phyloP scores from a whole-genome alignment of 139 green algal species.

The Pleodorina starrii region DNA sequence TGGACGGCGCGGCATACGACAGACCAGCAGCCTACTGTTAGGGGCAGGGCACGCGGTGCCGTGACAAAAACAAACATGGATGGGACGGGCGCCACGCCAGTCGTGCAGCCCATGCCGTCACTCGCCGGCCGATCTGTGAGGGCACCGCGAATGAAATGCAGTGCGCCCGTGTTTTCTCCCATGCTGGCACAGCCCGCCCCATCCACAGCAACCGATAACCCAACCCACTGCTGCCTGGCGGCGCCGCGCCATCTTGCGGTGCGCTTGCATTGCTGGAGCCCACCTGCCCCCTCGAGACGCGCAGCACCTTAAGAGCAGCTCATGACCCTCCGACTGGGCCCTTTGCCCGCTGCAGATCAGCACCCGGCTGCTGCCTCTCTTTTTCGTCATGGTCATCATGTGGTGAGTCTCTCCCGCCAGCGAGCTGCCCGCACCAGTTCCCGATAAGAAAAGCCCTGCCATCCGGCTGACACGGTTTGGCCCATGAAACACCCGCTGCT shows the following conservation, averaged over 20 bases:
- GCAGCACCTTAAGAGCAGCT: neutral
- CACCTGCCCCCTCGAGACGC: no score
- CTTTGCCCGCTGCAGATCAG: neutral
- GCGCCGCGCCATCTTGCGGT: neutral
- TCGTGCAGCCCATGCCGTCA: neutral
- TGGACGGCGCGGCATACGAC: neutral
- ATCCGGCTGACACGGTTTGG: no score
- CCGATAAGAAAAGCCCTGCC: no score
- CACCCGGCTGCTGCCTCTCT: conserved; percentile 19
- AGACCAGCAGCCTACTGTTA: neutral
- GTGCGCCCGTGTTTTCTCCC: neutral
- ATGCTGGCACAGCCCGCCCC: neutral
- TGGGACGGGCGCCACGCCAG: neutral
- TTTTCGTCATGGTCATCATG: conserved; percentile 42
- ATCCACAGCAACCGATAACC: neutral
- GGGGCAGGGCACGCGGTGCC: neutral
- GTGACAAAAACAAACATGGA: no score
- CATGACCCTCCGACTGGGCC: neutral
- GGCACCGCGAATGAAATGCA: neutral
- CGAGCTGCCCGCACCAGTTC: no score
- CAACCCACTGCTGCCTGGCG: neutral
- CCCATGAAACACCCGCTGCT: no score
- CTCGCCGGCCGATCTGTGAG: neutral
- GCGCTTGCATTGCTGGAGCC: neutral
- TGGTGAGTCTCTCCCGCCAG: no score